Evolutionary conservation across 352 stramenopile species (phyloP).

Genomic region (Pythium apleroticum): DNA sequence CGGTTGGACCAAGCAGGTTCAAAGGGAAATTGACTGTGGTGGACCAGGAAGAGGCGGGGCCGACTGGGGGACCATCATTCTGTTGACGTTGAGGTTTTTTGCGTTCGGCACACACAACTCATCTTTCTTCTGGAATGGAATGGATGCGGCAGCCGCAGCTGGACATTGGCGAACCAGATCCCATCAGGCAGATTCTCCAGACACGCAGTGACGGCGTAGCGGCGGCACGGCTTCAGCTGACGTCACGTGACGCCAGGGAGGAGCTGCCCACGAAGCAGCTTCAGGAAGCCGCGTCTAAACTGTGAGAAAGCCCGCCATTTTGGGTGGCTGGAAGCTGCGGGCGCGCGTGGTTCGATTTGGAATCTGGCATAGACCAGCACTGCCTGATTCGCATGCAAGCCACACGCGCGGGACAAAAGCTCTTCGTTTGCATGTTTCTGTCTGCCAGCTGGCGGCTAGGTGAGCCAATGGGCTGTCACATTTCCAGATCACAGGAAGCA

Average conservation of each 20-base stretch:
- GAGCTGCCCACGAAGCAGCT: not conserved
- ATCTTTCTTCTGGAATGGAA: slow-evolving; percentile 16
- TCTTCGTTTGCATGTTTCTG: slow-evolving; percentile 21
- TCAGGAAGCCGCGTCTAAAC: not conserved
- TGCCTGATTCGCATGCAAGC: slow-evolving; percentile 7
- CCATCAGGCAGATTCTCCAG: not conserved
- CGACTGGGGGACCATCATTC: slow-evolving; percentile 18
- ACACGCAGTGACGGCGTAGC: not conserved
- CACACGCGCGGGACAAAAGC: slow-evolving; percentile 5
- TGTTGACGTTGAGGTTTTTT: slow-evolving; percentile 21
- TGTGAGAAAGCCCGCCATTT: not conserved
- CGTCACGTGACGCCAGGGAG: not conserved
- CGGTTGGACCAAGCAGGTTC: slow-evolving; percentile 11
- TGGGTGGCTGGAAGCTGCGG: not conserved
- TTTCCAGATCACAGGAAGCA: not conserved
- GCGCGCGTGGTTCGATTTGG: not conserved
- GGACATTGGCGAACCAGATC: slow-evolving; percentile 21
- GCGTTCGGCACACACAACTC: slow-evolving; percentile 5
- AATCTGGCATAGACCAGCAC: slow-evolving; percentile 10
- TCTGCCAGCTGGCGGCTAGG: not conserved
- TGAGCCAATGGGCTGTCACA: slow-evolving; percentile 26
- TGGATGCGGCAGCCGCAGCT: slow-evolving; percentile 14
- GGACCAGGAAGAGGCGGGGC: not conserved
- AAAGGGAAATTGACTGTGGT: too few relatives aligned
- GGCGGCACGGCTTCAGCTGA: slow-evolving; percentile 19